Base-by-base conservation (phyloP, 2,329 filamentous ascomycete genomes). In the Verticillium dahliae region DNA sequence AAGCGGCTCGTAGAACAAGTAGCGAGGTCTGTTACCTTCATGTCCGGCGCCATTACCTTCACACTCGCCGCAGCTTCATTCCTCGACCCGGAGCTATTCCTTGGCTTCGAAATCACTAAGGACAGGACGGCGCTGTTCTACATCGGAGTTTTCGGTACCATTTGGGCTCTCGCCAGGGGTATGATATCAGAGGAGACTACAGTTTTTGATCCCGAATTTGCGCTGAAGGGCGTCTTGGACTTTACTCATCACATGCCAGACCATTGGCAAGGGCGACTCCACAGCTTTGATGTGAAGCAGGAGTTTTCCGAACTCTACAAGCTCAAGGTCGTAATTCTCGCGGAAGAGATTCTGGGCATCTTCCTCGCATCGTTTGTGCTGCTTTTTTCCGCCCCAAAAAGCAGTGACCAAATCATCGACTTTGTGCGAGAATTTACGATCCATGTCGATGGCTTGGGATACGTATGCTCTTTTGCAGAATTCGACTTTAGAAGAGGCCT, bases 401-500 rank as follows among this genome's bases (percentile, higher is more conserved):
- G 91, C 73, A 94, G 90, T 72, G 94, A 98, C 67, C 91, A 93
- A 62, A 89, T 99, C 65, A 89, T 98, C 62, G 95, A 99, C 75
- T 99, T 99, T 75, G 98, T 99, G 79, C 88, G 95, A 45, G 95
- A 99, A 72, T 97, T 98, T 68, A 98, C 95, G 0, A 88, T 99
- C 27, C 93, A 99, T 68, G 94, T 99, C 15, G 95, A 99, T 70
- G 95, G 95, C 0, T 83, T 99, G 39, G 95, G 95, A 27, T 94
- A 97, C 67, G 92, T 98, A 11, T 99, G 95, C 75, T 97, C 94
- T 1, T 98, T 97, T 76, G 95, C 95, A 3, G 92, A 97, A 39
- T 99, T 99, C 69, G 91, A 97, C 65, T 98, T 98, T 77, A 93
- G 96, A 74, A 94, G 92, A 72, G 90, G 88, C 31, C 81, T 88